phyloP scores from a whole-genome alignment of 257 asterid genomes.

The Nyctanthes arbortristis region DNA sequence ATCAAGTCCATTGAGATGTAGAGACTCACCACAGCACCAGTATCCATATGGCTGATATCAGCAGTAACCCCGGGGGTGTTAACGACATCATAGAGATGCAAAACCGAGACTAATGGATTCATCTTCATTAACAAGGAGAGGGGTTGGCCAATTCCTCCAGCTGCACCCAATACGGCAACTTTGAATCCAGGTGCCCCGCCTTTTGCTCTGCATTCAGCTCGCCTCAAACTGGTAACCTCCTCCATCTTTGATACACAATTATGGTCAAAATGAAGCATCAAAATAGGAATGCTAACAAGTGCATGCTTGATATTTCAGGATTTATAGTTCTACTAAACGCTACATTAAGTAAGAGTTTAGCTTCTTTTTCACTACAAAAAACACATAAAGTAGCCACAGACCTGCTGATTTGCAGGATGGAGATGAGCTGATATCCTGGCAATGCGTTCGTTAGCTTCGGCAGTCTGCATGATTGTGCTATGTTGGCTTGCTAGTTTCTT shows the following conservation, averaged over 20 bases:
- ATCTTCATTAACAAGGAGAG: constrained; percentile 90
- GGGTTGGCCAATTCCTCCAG: constrained; percentile 97
- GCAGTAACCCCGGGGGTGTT: constrained; percentile 96
- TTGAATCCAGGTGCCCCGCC: constrained; percentile 96
- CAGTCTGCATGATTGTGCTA: constrained; percentile 29
- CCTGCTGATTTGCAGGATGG: constrained; percentile 72
- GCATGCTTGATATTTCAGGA: too few relatives aligned
- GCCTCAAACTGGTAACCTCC: constrained; percentile 49
- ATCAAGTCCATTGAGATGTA: neutral
- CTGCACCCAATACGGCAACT: constrained; percentile 92
- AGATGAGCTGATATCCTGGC: constrained; percentile 90
- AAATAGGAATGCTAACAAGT: too few relatives aligned
- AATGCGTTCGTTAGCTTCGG: constrained; percentile 66
- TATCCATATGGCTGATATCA: constrained; percentile 95
- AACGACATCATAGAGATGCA: constrained; percentile 95
- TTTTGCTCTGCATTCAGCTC: constrained; percentile 80
- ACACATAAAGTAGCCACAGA: constrained; percentile 11
- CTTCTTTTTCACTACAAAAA: too few relatives aligned
- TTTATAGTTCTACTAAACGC: too few relatives aligned
- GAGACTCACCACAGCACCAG: constrained; percentile 80
- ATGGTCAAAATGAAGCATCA: neutral
- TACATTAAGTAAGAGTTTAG: too few relatives aligned
- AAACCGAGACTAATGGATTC: constrained; percentile 88
- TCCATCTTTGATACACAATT: constrained; percentile 40
- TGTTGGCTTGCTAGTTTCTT: neutral